A percentile compares a stretch with the other conserved stretches of the same genome.
Evolutionary conservation across 1,284 basidiomycete species (phyloP).

Genomic region (Sanghuangporus sanghuang): DNA sequence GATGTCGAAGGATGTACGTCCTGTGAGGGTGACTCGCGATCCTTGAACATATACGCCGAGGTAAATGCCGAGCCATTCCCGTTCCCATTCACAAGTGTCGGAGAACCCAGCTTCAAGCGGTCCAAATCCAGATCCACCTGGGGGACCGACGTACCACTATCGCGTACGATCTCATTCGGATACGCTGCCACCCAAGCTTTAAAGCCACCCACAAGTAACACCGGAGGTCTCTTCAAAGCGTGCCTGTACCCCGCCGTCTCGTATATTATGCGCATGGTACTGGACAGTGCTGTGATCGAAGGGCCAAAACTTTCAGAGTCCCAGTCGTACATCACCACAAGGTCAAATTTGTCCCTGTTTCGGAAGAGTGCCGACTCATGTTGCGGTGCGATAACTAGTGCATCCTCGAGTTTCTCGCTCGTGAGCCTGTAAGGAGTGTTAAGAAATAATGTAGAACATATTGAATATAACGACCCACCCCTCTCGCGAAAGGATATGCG

Average conservation of each 20-base stretch:
- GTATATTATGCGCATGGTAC: slow-evolving; percentile 65
- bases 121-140: slow-evolving; percentile 6
- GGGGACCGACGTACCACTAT: slow-evolving; percentile 22
- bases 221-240: slow-evolving; percentile 71
- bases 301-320: slow-evolving; percentile 55
- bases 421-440: slow-evolving; percentile 46
- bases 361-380: slow-evolving; percentile 70
- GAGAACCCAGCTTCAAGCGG: slow-evolving; percentile 2
- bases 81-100: background rate
- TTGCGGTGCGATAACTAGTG: slow-evolving; percentile 67
- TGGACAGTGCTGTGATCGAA: slow-evolving; percentile 46
- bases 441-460: slow-evolving; percentile 3
- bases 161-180: slow-evolving; percentile 39
- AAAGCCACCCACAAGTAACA: slow-evolving; percentile 83
- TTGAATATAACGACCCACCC: slow-evolving; percentile 44
- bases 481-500: slow-evolving; percentile 63
- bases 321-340: slow-evolving; percentile 87
- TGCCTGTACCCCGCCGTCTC: slow-evolving; percentile 65
- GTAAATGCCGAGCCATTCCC: slow-evolving; percentile 10
- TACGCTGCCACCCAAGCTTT: slow-evolving; percentile 77
- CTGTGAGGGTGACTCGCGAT: background rate
- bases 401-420: slow-evolving; percentile 67
- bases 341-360: slow-evolving; percentile 82
- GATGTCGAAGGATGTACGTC: slow-evolving; percentile 4
- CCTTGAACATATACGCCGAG: background rate